These are phyloP conservation scores for Clarireedia monteithiana DNA, from an alignment of 2,329 filamentous ascomycete species.

Conservation along the genomic window DNA sequence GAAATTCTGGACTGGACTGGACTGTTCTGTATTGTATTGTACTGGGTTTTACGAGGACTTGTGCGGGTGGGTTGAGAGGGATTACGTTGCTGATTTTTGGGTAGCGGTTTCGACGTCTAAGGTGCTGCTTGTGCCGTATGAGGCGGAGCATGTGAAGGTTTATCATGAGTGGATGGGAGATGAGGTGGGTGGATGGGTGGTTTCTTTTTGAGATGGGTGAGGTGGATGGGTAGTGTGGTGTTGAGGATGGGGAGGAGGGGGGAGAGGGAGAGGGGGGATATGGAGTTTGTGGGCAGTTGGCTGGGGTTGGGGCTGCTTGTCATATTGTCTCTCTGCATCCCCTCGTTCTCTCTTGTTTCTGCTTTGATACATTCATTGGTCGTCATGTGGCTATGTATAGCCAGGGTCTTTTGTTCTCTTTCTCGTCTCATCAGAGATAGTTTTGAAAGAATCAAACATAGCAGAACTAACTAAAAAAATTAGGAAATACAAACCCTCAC, in stretches of 20 bases:
- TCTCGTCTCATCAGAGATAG: background rate
- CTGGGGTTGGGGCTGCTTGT: too few relatives aligned
- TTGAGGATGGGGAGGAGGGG: too few relatives aligned
- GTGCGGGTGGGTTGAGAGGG: too few relatives aligned
- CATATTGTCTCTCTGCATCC: too few relatives aligned
- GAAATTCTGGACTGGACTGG: too few relatives aligned
- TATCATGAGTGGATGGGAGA: conserved; percentile 89
- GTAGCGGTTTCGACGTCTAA: conserved; percentile 60
- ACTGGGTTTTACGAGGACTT: background rate
- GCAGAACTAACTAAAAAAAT: background rate
- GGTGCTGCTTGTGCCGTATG: conserved; percentile 77
- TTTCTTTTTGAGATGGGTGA: too few relatives aligned
- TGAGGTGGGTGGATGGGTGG: conserved; percentile 9
- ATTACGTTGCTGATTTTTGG: background rate
- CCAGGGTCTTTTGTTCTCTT: background rate
- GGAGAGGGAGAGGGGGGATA: too few relatives aligned
- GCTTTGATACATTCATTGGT: too few relatives aligned
- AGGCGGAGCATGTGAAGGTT: conserved; percentile 66
- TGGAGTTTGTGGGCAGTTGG: too few relatives aligned
- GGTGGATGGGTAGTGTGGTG: too few relatives aligned
- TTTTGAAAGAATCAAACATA: background rate
- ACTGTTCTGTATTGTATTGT: too few relatives aligned
- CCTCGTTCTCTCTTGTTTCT: too few relatives aligned
- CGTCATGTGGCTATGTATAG: background rate
- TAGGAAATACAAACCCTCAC: conserved; percentile 75